A percentile compares a stretch with the other conserved stretches of the same genome.
These are phyloP conservation scores for Schizosaccharomyces versatilis DNA, from an alignment of 1,139 yeast genomes.

Conservation along the genomic window DNA sequence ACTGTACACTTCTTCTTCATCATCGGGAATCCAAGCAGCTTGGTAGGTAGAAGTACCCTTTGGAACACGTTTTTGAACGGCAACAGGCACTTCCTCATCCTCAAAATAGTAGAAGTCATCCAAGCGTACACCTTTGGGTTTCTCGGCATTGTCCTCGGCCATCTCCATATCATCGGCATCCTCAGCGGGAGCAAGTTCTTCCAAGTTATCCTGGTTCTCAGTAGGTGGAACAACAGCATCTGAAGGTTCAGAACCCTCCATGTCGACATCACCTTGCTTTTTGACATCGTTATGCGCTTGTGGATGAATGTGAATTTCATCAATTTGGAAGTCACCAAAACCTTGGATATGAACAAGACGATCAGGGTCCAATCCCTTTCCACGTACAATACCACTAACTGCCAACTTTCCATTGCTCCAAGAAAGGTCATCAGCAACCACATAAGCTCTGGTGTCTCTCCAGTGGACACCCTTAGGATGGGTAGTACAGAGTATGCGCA, in stretches of 20 bases:
- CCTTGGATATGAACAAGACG: slow-evolving; percentile 72
- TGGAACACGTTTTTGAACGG: slow-evolving; percentile 34
- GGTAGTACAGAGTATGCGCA: slow-evolving; percentile 61
- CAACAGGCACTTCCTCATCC: slow-evolving; percentile 19
- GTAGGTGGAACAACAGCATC: slow-evolving; percentile 24
- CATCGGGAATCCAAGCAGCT: slow-evolving; percentile 63
- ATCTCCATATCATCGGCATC: slow-evolving; percentile 21
- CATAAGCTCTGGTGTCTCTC: slow-evolving; percentile 80
- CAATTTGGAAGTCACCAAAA: slow-evolving; percentile 68
- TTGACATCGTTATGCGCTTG: slow-evolving; percentile 10
- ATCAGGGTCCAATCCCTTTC: slow-evolving; percentile 57
- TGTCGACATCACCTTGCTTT: slow-evolving; percentile 17
- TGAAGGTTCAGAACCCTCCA: slow-evolving; percentile 17
- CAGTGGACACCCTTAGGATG: slow-evolving; percentile 68
- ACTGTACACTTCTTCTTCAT: slow-evolving; percentile 25
- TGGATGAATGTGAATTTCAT: slow-evolving; percentile 30
- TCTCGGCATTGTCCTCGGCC: slow-evolving; percentile 25
- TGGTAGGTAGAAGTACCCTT: slow-evolving; percentile 85
- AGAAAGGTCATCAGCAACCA: slow-evolving; percentile 45
- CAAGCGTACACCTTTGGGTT: slow-evolving; percentile 36
- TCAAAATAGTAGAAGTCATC: slow-evolving; percentile 48
- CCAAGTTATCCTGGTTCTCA: slow-evolving; percentile 40
- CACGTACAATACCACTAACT: slow-evolving; percentile 70
- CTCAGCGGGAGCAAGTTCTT: slow-evolving; percentile 40
- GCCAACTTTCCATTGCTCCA: slow-evolving; percentile 31